Percentiles rank a stretch among this genome's conserved stretches.
phyloP scores from a whole-genome alignment of 140 eudicot species.

The Ambrosia hybrid region DNA sequence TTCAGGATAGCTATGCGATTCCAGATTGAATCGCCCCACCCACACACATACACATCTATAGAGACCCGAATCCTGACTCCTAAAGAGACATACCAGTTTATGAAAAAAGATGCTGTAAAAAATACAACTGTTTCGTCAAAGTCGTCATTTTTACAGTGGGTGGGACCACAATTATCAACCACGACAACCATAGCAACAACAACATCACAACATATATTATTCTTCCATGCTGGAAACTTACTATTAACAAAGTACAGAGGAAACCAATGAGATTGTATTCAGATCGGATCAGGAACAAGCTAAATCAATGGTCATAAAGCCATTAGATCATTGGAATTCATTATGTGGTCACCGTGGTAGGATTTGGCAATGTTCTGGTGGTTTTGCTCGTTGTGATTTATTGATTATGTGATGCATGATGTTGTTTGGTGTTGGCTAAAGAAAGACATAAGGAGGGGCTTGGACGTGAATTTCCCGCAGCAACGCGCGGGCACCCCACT shows the following conservation, averaged over 20 bases:
- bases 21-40: conserved; percentile 70
- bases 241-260: conserved; percentile 72
- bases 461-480: too few relatives aligned
- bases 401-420: neutral
- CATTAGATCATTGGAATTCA: conserved; percentile 55
- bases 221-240: conserved; percentile 62
- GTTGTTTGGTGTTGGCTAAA: too few relatives aligned
- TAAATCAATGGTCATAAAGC: conserved; percentile 66
- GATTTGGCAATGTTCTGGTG: conserved; percentile 44
- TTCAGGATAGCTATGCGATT: conserved; percentile 82
- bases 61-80: conserved; percentile 92
- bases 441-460: too few relatives aligned
- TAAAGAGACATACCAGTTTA: conserved; percentile 77
- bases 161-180: conserved; percentile 72
- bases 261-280: conserved; percentile 74
- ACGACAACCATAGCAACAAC: conserved; percentile 31
- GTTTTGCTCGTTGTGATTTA: conserved; percentile 44
- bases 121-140: conserved; percentile 82
- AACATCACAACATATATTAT: conserved; percentile 64
- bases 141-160: conserved; percentile 75
- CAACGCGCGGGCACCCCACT: too few relatives aligned
- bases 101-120: conserved; percentile 82
- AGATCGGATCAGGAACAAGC: conserved; percentile 93
- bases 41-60: conserved; percentile 40
- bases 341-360: conserved; percentile 39